phyloP scores from a whole-genome alignment of 495 filamentous ascomycete species.

The Penicillium pulvis region DNA sequence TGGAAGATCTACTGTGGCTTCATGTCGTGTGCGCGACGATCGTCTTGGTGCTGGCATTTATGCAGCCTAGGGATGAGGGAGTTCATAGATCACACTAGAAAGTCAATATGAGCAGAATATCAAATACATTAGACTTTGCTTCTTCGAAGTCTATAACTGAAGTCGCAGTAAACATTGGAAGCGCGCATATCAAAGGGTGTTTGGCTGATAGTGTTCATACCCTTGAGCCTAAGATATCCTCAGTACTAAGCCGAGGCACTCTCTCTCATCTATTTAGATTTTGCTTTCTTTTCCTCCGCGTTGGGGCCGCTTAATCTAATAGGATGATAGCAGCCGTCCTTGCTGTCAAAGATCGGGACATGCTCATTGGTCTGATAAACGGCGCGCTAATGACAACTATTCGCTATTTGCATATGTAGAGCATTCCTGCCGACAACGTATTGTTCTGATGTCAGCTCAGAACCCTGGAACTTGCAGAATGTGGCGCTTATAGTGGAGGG shows the following conservation, averaged over 20 bases:
- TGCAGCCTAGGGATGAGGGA: neutral
- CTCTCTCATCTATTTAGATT: neutral
- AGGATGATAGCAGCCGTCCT: neutral
- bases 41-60: neutral
- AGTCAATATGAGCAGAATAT: neutral
- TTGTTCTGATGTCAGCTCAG: neutral
- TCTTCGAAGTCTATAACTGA: neutral
- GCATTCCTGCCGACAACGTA: neutral
- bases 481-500: neutral
- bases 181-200: neutral
- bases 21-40: neutral
- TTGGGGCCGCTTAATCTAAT: neutral
- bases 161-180: neutral
- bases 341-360: neutral
- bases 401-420: slow-evolving; percentile 1
- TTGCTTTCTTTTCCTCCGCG: slow-evolving; percentile 2
- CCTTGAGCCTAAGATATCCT: neutral
- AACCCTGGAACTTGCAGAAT: neutral
- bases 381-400: slow-evolving; percentile 1
- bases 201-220: neutral
- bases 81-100: neutral
- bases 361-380: slow-evolving; percentile 2
- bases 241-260: neutral
- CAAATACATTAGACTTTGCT: neutral
- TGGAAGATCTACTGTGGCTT: neutral